Base-by-base conservation (phyloP, 257 asterid genomes). In the Capsicum baccatum region DNA sequence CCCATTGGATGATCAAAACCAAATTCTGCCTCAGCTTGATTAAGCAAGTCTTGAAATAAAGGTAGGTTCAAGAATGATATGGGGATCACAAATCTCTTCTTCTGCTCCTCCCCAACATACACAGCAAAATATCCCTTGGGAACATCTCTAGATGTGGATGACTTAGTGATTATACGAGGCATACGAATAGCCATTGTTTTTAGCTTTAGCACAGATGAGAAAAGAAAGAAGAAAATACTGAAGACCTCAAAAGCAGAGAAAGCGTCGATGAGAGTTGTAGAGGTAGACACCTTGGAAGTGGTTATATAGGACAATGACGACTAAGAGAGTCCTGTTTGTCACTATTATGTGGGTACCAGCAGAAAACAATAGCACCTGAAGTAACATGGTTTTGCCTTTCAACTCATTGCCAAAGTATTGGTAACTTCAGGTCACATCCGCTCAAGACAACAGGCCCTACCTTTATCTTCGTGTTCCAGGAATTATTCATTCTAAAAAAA, bases 51-150 rank as follows among this genome's bases (percentile, higher is more conserved):
- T 39, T 69, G 78, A 69, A 68, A 69, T 8, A 16, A 39, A 39
- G 54, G 78, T 3, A 39, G 9, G 8, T 8, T 69, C 78, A 69
- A 69, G 15, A 15, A 69, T 39, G 78, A 1, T 69, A 69, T 15
- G 0, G 76, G 93, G 42, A 92, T 85, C 0, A 91, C 86, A n/a
- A 82, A 90, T 26, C 94, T 89, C 48, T 85, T 89, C 64, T 88
- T 90, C 21, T 86, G 80, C 37, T 80, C 84, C 71, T 89, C 89
- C 8, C 93, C 90, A 4, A 91, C 91, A 63, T 91, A 92, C 42
- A 91, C 91, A 16, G 87, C 91, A 87, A 91, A 50, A 54, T 92
- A 93, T 26, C 93, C 92, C 83, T 91, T 92, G 0, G 93, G 93
- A 64, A 90, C 89, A 62, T 84, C 63, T 11, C 33, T 26, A 26